Percentiles rank a stretch among this genome's conserved stretches.
Conservation (phyloP, 495 filamentous ascomycete genomes). For the Xylaria venustula region DNA sequence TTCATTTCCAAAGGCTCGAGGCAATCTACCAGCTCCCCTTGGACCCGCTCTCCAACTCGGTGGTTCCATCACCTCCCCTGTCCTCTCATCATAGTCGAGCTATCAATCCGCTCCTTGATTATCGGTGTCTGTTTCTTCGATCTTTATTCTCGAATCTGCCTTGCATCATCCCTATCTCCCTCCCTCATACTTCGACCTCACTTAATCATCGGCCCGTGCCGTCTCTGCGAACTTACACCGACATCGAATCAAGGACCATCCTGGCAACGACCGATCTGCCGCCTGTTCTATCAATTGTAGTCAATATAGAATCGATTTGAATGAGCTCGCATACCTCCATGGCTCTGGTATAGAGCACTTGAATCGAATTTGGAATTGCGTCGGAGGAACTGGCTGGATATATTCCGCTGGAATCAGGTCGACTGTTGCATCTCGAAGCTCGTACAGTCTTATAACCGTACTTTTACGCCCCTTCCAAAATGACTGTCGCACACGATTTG, state of each 20-base stretch:
- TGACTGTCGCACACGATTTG: constrained; percentile 68
- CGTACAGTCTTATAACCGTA: background rate
- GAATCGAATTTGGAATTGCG: constrained; percentile 4
- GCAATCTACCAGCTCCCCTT: constrained; percentile 24
- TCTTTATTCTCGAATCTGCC: constrained; percentile 8
- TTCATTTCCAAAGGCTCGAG: constrained; percentile 33
- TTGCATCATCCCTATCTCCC: background rate
- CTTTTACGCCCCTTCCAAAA: constrained; percentile 37
- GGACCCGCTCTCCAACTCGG: constrained; percentile 30
- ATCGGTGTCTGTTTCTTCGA: constrained; percentile 26
- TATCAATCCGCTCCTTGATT: constrained; percentile 30
- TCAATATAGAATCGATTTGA: constrained; percentile 18
- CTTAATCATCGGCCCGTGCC: background rate
- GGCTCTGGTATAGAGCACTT: constrained; percentile 32
- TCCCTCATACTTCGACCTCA: background rate
- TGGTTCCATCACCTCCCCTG: constrained; percentile 29
- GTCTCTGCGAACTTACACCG: background rate
- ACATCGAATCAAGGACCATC: constrained; percentile 7
- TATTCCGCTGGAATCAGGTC: constrained; percentile 8
- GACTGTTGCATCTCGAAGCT: constrained; percentile 4
- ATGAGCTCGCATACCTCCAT: constrained; percentile 24
- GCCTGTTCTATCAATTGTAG: no score
- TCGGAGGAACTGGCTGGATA: constrained; percentile 18
- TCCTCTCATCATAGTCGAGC: constrained; percentile 28
- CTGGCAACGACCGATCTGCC: background rate